phyloP scores from a whole-genome alignment of 805 yeast genomes.

The Komagataella pastoris region DNA sequence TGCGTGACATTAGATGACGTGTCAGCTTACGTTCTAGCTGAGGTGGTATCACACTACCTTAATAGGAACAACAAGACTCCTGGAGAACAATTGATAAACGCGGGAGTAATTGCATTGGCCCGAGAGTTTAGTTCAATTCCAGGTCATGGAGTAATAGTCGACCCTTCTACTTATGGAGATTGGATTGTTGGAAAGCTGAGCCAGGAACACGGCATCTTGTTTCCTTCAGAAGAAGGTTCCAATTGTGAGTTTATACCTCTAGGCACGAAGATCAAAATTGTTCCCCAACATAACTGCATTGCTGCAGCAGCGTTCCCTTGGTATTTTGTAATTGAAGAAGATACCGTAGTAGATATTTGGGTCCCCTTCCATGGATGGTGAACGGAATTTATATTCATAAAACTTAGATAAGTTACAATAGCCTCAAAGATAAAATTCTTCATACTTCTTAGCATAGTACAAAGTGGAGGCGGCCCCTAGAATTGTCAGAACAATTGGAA shows the following conservation, averaged over 20 bases:
- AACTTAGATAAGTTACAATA: not conserved
- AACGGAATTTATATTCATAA: not conserved
- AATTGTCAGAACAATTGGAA: conserved; percentile 53
- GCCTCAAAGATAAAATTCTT: conserved; percentile 40
- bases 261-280: conserved; percentile 40
- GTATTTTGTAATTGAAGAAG: conserved; percentile 41
- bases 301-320: conserved; percentile 49
- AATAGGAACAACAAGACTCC: conserved; percentile 33
- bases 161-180: conserved; percentile 27
- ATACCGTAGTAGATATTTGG: conserved; percentile 47
- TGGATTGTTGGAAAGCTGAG: conserved; percentile 61
- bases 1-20: conserved; percentile 32
- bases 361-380: conserved; percentile 44
- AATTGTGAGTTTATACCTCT: conserved; percentile 27
- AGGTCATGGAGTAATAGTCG: conserved; percentile 37
- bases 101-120: conserved; percentile 61
- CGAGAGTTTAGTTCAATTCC: conserved; percentile 48
- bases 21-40: conserved; percentile 41
- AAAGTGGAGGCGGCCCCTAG: conserved; percentile 52
- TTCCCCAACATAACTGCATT: conserved; percentile 68
- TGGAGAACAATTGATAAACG: conserved; percentile 54
- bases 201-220: conserved; percentile 71
- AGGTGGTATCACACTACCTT: conserved; percentile 47
- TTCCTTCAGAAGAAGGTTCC: conserved; percentile 22
- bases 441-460: conserved; percentile 66